phyloP scores from a whole-genome alignment of 495 filamentous ascomycete species.

The Xylaria scruposa region DNA sequence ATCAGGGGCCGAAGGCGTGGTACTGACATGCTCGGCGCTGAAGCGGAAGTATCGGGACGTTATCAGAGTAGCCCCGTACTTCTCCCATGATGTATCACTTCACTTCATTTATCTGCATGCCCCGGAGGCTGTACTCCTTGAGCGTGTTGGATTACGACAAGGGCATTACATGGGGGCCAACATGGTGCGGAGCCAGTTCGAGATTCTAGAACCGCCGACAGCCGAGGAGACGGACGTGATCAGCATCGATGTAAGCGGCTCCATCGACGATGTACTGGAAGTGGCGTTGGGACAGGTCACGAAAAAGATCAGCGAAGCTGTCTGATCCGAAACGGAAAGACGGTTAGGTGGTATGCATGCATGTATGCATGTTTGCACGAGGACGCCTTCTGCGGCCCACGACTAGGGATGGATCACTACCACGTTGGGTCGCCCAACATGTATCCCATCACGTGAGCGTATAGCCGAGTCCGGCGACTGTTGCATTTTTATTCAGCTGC shows the following conservation, averaged over 20 bases:
- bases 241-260: constrained; percentile 75
- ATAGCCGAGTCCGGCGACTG: constrained; percentile 10
- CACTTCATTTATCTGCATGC: constrained; percentile 94
- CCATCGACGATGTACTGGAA: constrained; percentile 69
- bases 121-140: constrained; percentile 72
- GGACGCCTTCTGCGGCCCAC: constrained; percentile 17
- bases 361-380: constrained; percentile 16
- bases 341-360: constrained; percentile 15
- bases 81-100: constrained; percentile 74
- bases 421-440: constrained; percentile 13
- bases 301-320: constrained; percentile 44
- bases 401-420: constrained; percentile 21
- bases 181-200: constrained; percentile 96
- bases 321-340: constrained; percentile 11
- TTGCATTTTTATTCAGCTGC: constrained; percentile 21
- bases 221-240: constrained; percentile 83
- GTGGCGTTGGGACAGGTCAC: constrained; percentile 64
- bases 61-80: constrained; percentile 86
- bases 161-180: constrained; percentile 96
- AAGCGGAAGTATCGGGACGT: constrained; percentile 98
- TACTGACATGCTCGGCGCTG: constrained; percentile 93
- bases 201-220: constrained; percentile 80
- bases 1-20: constrained; percentile 72
- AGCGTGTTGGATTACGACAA: constrained; percentile 74
- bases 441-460: constrained; percentile 19